These are phyloP conservation scores for Phytophthora cactorum DNA, from an alignment of 352 stramenopile species.

Conservation along the genomic window DNA sequence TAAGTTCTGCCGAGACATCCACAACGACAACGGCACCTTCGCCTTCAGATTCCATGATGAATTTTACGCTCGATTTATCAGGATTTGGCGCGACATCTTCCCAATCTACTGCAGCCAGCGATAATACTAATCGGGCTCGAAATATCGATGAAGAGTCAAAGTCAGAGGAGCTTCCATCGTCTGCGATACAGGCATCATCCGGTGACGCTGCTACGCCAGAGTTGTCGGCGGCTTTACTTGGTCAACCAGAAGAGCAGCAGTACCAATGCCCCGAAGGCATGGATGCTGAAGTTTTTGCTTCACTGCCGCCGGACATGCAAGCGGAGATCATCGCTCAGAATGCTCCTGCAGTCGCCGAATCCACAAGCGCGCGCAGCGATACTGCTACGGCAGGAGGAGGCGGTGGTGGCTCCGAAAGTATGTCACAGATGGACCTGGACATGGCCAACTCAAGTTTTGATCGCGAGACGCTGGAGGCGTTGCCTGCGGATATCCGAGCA, in stretches of 20 bases:
- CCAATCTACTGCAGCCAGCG: slow-evolving; percentile 8
- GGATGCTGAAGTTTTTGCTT: slow-evolving; percentile 97
- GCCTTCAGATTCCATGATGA: slow-evolving; percentile 64
- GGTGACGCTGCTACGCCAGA: slow-evolving; percentile 33
- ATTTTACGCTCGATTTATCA: slow-evolving; percentile 85
- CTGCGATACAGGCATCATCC: slow-evolving; percentile 23
- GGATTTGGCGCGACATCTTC: slow-evolving; percentile 42
- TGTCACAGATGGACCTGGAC: slow-evolving; percentile 84
- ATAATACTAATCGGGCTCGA: slow-evolving; percentile 8
- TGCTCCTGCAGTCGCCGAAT: slow-evolving; percentile 39
- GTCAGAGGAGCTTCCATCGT: slow-evolving; percentile 34
- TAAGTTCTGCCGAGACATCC: slow-evolving; percentile 14
- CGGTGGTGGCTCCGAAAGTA: slow-evolving; percentile 54
- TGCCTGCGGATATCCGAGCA: slow-evolving; percentile 97
- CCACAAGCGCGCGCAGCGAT: slow-evolving; percentile 38
- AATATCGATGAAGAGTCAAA: slow-evolving; percentile 41
- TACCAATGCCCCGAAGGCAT: slow-evolving; percentile 93
- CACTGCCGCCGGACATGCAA: slow-evolving; percentile 96
- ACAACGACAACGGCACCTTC: slow-evolving; percentile 18
- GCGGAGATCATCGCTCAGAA: slow-evolving; percentile 93
- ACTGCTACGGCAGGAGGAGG: slow-evolving; percentile 36
- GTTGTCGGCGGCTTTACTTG: slow-evolving; percentile 24
- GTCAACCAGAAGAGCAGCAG: slow-evolving; percentile 30
- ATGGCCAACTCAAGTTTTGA: slow-evolving; percentile 93
- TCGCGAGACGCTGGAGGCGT: slow-evolving; percentile 94